Evolutionary conservation across 2,329 filamentous ascomycete genomes (phyloP).

Genomic region (Huntiella bhutanensis): DNA sequence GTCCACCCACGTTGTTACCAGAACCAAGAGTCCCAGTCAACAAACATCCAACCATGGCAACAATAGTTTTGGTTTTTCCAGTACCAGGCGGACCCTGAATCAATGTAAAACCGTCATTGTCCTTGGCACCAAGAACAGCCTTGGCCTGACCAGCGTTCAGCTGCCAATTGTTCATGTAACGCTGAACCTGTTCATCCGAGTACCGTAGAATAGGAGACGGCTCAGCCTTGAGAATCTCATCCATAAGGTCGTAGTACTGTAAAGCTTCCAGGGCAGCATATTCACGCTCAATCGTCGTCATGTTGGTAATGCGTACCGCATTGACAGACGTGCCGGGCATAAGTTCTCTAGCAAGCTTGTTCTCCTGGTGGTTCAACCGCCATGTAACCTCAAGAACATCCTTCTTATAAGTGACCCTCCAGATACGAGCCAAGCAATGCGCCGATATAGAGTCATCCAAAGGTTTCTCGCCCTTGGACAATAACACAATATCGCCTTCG

Average conservation of each 20-base stretch:
- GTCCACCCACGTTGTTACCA: neutral
- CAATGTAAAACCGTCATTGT: constrained; percentile 92
- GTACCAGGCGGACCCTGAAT: constrained; percentile 93
- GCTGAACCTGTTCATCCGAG: constrained; percentile 49
- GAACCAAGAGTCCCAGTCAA: constrained; percentile 36
- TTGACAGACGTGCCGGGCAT: constrained; percentile 50
- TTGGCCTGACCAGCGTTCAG: constrained; percentile 80
- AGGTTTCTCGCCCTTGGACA: constrained; percentile 58
- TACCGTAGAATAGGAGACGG: constrained; percentile 79
- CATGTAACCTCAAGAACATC: constrained; percentile 69
- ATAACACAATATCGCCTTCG: constrained; percentile 75
- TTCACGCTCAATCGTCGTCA: constrained; percentile 88
- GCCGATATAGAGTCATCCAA: constrained; percentile 44
- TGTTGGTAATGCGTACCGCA: constrained; percentile 72
- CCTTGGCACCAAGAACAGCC: constrained; percentile 76
- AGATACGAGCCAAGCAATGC: constrained; percentile 75
- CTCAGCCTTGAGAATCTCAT: constrained; percentile 74
- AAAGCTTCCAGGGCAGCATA: constrained; percentile 80
- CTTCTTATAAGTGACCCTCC: constrained; percentile 63
- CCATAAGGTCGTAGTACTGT: constrained; percentile 89
- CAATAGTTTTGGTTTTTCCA: constrained; percentile 95
- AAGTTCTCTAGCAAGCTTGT: constrained; percentile 42
- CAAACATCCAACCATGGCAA: constrained; percentile 83
- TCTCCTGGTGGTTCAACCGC: constrained; percentile 51
- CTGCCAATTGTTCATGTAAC: constrained; percentile 56